Evolutionary conservation across 1,284 basidiomycete species (phyloP).

Genomic region (Ceratobasidium theobromae): DNA sequence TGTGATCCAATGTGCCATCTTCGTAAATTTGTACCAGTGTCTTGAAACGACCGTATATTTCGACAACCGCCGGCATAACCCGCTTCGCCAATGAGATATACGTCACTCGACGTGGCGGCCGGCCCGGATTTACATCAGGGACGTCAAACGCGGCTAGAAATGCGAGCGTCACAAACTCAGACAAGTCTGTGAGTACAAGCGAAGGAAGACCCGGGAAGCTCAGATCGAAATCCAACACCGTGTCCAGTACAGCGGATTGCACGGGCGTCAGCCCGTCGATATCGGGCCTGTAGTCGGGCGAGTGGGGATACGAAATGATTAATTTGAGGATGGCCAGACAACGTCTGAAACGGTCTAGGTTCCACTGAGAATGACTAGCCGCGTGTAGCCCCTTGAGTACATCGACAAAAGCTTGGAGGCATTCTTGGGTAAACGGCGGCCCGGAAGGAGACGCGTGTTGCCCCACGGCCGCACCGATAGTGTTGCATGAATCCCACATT

Average conservation of each 20-base stretch:
- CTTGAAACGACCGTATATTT: constrained; percentile 68
- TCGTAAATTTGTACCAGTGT: constrained; percentile 64
- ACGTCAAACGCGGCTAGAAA: constrained; percentile 76
- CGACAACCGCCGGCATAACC: constrained; percentile 79
- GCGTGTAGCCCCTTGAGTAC: constrained; percentile 61
- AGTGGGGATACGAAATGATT: constrained; percentile 77
- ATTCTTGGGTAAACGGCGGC: constrained; percentile 80
- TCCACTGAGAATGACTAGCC: constrained; percentile 61
- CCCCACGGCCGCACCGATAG: constrained; percentile 61
- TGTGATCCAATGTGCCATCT: constrained; percentile 79
- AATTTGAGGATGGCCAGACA: constrained; percentile 80
- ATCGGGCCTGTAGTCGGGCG: constrained; percentile 85
- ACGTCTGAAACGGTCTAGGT: constrained; percentile 59
- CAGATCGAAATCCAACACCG: constrained; percentile 68
- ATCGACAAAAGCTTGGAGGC: constrained; percentile 76
- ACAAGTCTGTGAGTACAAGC: constrained; percentile 76
- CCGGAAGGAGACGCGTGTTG: constrained; percentile 35
- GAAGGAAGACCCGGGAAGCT: constrained; percentile 63
- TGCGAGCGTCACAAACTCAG: constrained; percentile 82
- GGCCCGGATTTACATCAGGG: constrained; percentile 37
- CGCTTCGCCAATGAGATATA: constrained; percentile 87
- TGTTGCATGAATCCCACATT: constrained; percentile 70
- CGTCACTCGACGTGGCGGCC: constrained; percentile 65
- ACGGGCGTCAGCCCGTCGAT: constrained; percentile 81
- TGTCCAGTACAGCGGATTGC: constrained; percentile 72